Percentiles rank a stretch among this genome's conserved stretches.
These are phyloP conservation scores for Fusarium pseudonygamai DNA, from an alignment of 2,329 filamentous ascomycete genomes.

Conservation along the genomic window DNA sequence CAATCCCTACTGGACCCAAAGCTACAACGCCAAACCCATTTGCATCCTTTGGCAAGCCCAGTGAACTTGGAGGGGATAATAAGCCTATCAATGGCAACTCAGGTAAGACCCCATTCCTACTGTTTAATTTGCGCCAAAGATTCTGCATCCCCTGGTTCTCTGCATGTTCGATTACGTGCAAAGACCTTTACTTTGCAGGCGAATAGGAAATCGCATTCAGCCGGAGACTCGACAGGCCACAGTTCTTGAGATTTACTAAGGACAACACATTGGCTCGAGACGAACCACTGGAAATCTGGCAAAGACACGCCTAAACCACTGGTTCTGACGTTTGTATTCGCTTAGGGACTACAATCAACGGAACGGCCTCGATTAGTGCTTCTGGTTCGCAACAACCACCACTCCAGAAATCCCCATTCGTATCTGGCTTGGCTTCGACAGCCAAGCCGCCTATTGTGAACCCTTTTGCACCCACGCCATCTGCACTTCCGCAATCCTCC, in stretches of 20 bases:
- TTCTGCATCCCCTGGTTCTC: constrained; percentile 34
- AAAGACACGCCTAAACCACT: constrained; percentile 40
- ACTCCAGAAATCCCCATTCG: constrained; percentile 38
- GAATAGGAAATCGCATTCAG: constrained; percentile 39
- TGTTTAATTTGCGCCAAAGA: constrained; percentile 39
- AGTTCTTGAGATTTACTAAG: constrained; percentile 23
- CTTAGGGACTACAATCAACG: constrained; percentile 42
- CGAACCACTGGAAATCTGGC: constrained; percentile 44
- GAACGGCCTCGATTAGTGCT: constrained; percentile 20
- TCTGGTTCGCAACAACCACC: constrained; percentile 30
- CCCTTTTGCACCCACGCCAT: constrained; percentile 30
- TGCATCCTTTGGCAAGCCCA: constrained; percentile 13
- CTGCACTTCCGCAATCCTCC: constrained; percentile 5
- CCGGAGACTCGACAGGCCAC: constrained; percentile 42
- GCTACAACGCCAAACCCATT: constrained; percentile 20
- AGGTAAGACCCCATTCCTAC: constrained; percentile 39
- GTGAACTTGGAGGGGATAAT: constrained; percentile 8
- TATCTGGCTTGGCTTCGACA: constrained; percentile 11
- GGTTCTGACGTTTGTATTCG: constrained; percentile 44
- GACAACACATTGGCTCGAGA: constrained; percentile 37
- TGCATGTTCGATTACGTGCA: constrained; percentile 12
- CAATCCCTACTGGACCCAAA: constrained; percentile 8
- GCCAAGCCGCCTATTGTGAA: constrained; percentile 20
- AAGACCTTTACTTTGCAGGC: constrained; percentile 30
- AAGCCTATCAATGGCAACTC: constrained; percentile 21